Evolutionary conservation across 768 basidiomycete species (phyloP).

Genomic region (Pleurotus tuber-regium): DNA sequence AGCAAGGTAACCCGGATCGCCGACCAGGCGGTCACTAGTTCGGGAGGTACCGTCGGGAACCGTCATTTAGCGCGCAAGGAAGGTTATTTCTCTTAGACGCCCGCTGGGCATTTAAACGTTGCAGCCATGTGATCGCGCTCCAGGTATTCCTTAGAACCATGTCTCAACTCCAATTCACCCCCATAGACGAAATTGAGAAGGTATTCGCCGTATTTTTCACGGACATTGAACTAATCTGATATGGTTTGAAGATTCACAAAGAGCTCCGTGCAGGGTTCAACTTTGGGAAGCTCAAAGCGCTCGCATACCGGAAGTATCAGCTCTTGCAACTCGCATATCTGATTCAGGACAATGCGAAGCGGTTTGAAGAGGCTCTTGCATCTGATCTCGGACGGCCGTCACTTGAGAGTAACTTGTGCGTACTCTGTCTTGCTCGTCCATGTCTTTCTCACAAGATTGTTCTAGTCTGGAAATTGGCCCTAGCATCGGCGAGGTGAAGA

Average conservation of each 20-base stretch:
- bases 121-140: too few relatives aligned
- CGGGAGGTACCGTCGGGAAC: too few relatives aligned
- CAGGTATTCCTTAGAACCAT: too few relatives aligned
- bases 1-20: too few relatives aligned
- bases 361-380: conserved; percentile 55
- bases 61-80: too few relatives aligned
- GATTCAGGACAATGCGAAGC: conserved; percentile 66
- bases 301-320: conserved; percentile 72
- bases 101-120: too few relatives aligned
- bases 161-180: too few relatives aligned
- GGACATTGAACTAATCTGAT: not conserved
- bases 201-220: not conserved
- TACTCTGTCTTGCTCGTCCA: not conserved
- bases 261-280: conserved; percentile 56
- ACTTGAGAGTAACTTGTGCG: conserved; percentile 54
- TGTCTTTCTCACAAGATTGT: not conserved
- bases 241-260: conserved; percentile 46
- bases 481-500: conserved; percentile 48
- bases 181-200: not conserved
- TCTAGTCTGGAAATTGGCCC: conserved; percentile 60
- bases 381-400: conserved; percentile 63
- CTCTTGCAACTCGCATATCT: conserved; percentile 73
- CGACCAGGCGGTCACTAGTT: too few relatives aligned
- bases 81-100: too few relatives aligned
- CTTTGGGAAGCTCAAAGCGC: conserved; percentile 61